These are phyloP conservation scores for Arthroderma uncinatum DNA, from an alignment of 2,329 filamentous ascomycete species.

Conservation along the genomic window DNA sequence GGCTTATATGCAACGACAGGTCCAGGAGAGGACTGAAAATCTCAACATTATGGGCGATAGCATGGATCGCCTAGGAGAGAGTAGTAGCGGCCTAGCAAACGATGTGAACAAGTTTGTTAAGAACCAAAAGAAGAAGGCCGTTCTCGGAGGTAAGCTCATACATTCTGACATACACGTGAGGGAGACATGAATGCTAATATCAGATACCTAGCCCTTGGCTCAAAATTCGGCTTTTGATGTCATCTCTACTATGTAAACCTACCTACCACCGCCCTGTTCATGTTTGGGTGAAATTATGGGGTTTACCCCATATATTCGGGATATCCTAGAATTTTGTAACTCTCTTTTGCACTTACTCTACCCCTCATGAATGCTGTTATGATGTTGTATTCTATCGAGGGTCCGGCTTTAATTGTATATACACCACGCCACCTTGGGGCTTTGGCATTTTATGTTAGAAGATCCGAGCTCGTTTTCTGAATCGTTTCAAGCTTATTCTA, in stretches of 20 bases:
- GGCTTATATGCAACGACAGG: slow-evolving; percentile 72
- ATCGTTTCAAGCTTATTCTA: background rate
- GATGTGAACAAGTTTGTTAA: slow-evolving; percentile 79
- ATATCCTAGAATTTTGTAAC: background rate
- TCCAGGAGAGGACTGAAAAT: slow-evolving; percentile 85
- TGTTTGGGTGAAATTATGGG: background rate
- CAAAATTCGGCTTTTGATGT: slow-evolving; percentile 34
- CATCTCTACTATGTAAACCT: background rate
- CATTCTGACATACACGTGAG: background rate
- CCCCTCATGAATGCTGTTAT: background rate
- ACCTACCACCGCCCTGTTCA: background rate
- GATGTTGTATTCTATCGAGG: background rate
- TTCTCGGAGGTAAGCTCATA: slow-evolving; percentile 50
- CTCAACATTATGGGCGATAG: slow-evolving; percentile 70
- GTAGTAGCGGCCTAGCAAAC: slow-evolving; percentile 71
- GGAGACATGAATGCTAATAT: slow-evolving; percentile 2
- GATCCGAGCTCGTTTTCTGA: background rate
- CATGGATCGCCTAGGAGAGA: slow-evolving; percentile 71
- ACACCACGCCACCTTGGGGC: background rate
- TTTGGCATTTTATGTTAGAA: background rate
- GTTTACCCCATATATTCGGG: background rate
- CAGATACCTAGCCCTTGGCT: slow-evolving; percentile 26
- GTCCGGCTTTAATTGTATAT: background rate
- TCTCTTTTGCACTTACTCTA: background rate
- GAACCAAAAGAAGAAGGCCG: slow-evolving; percentile 75